Percentiles rank a stretch among this genome's conserved stretches.
Conservation (phyloP, 345 rosid species). For the Gossypium anomalum region DNA sequence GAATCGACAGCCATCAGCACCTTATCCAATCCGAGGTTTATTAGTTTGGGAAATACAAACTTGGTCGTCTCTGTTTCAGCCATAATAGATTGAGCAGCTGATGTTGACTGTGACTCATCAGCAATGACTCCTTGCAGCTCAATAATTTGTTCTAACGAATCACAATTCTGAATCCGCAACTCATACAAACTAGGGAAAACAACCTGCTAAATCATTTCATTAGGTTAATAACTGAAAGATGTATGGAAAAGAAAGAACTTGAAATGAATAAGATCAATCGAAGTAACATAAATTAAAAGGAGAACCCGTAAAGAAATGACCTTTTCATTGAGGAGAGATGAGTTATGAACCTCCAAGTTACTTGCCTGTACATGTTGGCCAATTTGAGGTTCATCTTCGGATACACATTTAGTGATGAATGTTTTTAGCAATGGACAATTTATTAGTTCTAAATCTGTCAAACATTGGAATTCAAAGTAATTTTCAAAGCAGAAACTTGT, state of each 20-base stretch:
- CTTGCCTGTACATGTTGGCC: neutral
- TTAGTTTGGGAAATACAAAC: neutral
- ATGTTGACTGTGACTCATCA: neutral
- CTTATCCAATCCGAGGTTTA: neutral
- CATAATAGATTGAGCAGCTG: neutral
- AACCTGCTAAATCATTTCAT: too few relatives aligned
- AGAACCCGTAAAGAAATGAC: neutral
- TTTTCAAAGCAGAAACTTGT: slow-evolving; percentile 9
- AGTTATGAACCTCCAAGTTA: neutral
- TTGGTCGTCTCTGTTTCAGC: neutral
- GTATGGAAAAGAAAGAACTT: too few relatives aligned
- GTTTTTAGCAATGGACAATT: too few relatives aligned
- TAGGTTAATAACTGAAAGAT: neutral
- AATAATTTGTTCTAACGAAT: neutral
- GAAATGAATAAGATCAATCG: too few relatives aligned
- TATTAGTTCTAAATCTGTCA: fast-evolving
- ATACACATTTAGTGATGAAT: too few relatives aligned
- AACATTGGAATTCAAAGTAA: too few relatives aligned
- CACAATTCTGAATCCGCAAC: too few relatives aligned
- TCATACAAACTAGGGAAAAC: too few relatives aligned
- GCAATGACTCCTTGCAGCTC: neutral
- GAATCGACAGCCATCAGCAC: too few relatives aligned
- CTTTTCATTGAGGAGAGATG: neutral
- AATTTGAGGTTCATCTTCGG: neutral
- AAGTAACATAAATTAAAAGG: neutral